These are phyloP conservation scores for Fomes fomentarius DNA, from an alignment of 1,284 basidiomycete species.

Conservation along the genomic window DNA sequence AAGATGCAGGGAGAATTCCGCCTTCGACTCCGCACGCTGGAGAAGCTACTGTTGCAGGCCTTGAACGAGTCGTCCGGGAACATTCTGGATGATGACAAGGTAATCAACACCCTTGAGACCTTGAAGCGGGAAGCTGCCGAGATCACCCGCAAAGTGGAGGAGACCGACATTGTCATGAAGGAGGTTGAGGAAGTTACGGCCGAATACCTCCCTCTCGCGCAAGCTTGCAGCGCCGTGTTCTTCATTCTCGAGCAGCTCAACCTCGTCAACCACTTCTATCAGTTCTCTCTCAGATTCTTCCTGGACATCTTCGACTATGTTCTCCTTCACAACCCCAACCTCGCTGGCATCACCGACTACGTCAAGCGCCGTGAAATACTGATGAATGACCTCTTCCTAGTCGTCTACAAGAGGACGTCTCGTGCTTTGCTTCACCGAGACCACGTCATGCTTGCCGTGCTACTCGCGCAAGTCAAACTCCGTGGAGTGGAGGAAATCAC, in stretches of 20 bases:
- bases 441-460: slow-evolving; percentile 88
- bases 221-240: slow-evolving; percentile 96
- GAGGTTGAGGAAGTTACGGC: slow-evolving; percentile 96
- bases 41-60: slow-evolving; percentile 92
- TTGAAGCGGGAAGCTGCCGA: slow-evolving; percentile 98
- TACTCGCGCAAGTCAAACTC: slow-evolving; percentile 90
- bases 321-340: slow-evolving; percentile 89
- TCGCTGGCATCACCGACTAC: slow-evolving; percentile 80
- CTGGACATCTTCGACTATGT: slow-evolving; percentile 98
- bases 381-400: slow-evolving; percentile 90
- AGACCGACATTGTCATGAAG: slow-evolving; percentile 94
- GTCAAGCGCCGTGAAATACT: slow-evolving; percentile 80
- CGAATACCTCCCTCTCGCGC: slow-evolving; percentile 93
- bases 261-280: slow-evolving; percentile 97
- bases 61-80: slow-evolving; percentile 97
- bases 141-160: slow-evolving; percentile 95
- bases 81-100: slow-evolving; percentile 99
- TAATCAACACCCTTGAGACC: slow-evolving; percentile 96
- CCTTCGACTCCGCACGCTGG: slow-evolving; percentile 89
- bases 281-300: slow-evolving; percentile 98
- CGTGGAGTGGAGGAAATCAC: slow-evolving; percentile 77
- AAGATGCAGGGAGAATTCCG: slow-evolving; percentile 99
- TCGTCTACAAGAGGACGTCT: slow-evolving; percentile 89
- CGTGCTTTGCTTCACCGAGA: slow-evolving; percentile 92
- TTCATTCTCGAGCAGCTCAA: slow-evolving; percentile 97